Evolutionary conservation across 1,139 yeast genomes (phyloP).

Genomic region (Debaryomycetaceae sp.): DNA sequence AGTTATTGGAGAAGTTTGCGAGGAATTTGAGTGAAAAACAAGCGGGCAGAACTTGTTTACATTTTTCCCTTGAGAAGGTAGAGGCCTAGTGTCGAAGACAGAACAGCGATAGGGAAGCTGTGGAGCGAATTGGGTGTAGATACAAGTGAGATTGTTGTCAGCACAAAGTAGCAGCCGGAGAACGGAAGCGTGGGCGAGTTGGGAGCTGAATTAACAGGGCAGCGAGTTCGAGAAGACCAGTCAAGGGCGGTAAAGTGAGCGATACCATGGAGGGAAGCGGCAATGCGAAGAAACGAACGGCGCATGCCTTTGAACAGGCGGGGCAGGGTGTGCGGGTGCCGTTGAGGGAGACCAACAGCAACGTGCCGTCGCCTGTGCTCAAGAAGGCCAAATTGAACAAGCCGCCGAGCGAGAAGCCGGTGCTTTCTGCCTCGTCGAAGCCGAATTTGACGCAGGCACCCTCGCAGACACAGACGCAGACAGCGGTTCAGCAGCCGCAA

Average conservation of each 20-base stretch:
- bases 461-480: slow-evolving; percentile 3
- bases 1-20: neutral
- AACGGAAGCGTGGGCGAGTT: neutral
- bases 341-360: slow-evolving; percentile 40
- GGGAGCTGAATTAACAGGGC: neutral
- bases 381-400: slow-evolving; percentile 26
- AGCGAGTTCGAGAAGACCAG: neutral
- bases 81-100: neutral
- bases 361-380: slow-evolving; percentile 37
- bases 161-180: no score
- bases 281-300: slow-evolving; percentile 2
- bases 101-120: no score
- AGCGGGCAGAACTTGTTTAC: neutral
- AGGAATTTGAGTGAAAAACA: neutral
- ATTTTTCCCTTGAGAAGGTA: neutral
- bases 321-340: slow-evolving; percentile 27
- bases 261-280: slow-evolving; percentile 3
- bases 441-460: slow-evolving; percentile 4
- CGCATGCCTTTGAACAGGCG: neutral
- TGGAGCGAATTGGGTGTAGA: no score
- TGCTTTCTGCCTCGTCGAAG: slow-evolving; percentile 4
- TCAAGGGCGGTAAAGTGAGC: neutral
- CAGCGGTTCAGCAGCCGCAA: slow-evolving; percentile 5
- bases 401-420: slow-evolving; percentile 1
- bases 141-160: no score